Percentiles rank a stretch among this genome's conserved stretches.
Conservation (phyloP, 1,284 basidiomycete genomes). For the Cystobasidium pallidum region DNA sequence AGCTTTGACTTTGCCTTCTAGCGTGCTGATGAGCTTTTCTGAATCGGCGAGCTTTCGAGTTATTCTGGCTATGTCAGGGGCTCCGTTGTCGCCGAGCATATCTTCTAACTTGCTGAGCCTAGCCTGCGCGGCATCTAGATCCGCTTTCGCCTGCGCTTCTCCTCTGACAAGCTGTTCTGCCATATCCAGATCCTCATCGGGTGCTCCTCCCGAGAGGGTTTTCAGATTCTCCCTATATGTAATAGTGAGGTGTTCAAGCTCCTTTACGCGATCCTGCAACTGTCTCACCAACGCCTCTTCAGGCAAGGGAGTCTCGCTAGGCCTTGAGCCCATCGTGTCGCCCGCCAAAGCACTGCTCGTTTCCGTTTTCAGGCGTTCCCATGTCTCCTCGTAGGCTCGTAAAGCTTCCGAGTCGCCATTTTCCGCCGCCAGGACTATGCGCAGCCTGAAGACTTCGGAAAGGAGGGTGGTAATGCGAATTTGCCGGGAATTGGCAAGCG, state of each 20-base stretch:
- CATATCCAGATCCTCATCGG: constrained; percentile 37
- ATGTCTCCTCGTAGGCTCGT: constrained; percentile 63
- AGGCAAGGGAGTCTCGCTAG: background rate
- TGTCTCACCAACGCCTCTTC: constrained; percentile 15
- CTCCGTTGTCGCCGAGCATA: constrained; percentile 65
- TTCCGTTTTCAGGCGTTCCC: constrained; percentile 14
- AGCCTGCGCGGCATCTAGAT: constrained; percentile 60
- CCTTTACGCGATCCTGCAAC: constrained; percentile 25
- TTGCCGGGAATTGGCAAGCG: constrained; percentile 69
- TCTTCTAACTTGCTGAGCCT: constrained; percentile 66
- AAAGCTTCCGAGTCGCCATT: constrained; percentile 73
- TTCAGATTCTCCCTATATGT: constrained; percentile 26
- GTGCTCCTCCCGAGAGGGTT: constrained; percentile 22
- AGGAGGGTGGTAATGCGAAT: constrained; percentile 72
- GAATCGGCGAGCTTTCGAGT: constrained; percentile 65
- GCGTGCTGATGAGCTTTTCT: constrained; percentile 65
- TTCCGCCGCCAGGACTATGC: constrained; percentile 74
- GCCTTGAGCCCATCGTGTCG: background rate
- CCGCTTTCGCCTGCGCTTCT: constrained; percentile 64
- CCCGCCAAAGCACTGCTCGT: background rate
- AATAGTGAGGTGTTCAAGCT: constrained; percentile 24
- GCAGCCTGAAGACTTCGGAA: constrained; percentile 75
- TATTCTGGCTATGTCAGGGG: constrained; percentile 63
- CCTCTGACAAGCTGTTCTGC: constrained; percentile 50
- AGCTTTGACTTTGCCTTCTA: constrained; percentile 61